Conservation (phyloP, 768 basidiomycete genomes). For the Naganishia antarctica region DNA sequence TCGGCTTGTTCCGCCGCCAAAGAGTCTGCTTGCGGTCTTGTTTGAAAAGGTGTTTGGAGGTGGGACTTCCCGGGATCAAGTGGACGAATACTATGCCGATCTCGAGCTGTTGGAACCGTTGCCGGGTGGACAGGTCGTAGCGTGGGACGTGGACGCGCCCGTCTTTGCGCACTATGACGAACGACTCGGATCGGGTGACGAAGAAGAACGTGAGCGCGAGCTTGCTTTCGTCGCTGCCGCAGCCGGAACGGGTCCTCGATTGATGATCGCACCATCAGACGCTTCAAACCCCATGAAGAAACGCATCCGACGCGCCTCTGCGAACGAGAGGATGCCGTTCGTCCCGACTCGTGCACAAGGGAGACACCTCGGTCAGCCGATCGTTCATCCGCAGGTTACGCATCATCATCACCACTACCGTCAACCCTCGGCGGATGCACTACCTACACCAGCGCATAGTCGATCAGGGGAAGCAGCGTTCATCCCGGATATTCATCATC, state of each 20-base stretch:
- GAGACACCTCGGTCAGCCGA: no score
- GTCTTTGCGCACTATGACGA: background rate
- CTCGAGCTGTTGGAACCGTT: background rate
- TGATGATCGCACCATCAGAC: background rate
- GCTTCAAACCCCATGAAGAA: background rate
- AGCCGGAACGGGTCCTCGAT: background rate
- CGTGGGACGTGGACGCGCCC: background rate
- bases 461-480: background rate
- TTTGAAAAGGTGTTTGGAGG: background rate
- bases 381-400: background rate
- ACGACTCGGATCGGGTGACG: no score
- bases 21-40: background rate
- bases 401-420: conserved; percentile 13
- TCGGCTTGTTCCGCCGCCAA: background rate
- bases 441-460: background rate
- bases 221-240: no score
- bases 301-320: background rate
- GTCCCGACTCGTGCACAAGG: no score
- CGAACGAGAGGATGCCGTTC: no score
- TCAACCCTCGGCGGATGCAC: background rate
- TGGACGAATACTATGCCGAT: conserved; percentile 11
- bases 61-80: background rate
- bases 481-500: background rate
- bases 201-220: no score
- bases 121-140: background rate